Evolutionary conservation across 805 yeast species (phyloP).

Genomic region (Starmerella apicola): DNA sequence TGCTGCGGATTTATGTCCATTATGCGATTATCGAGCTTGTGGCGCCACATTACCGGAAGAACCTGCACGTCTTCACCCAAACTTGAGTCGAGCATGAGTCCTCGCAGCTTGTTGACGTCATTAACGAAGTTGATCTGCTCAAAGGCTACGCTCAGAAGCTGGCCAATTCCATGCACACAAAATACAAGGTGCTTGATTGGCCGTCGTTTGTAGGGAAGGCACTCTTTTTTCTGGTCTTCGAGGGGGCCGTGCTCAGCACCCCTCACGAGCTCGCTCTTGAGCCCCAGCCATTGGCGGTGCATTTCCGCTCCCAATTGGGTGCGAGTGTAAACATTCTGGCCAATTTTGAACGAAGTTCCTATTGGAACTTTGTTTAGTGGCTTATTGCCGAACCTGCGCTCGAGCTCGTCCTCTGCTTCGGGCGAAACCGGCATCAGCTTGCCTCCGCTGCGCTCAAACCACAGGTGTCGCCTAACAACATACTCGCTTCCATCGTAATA

Average conservation of each 20-base stretch:
- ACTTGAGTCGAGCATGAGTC: constrained; percentile 2
- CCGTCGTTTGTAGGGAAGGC: constrained; percentile 12
- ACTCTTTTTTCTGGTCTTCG: not conserved
- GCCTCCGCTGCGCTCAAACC: constrained; percentile 53
- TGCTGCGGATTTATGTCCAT: constrained; percentile 15
- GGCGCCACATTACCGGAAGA: constrained; percentile 86
- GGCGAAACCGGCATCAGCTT: constrained; percentile 38
- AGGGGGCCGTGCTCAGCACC: constrained; percentile 1
- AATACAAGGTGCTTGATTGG: constrained; percentile 46
- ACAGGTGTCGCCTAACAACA: constrained; percentile 70
- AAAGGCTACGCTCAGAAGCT: constrained; percentile 61
- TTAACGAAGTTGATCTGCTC: constrained; percentile 81
- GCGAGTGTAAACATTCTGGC: not conserved
- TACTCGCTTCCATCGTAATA: constrained; percentile 85
- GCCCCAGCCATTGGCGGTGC: not conserved
- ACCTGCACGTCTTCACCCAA: constrained; percentile 48
- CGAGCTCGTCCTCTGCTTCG: constrained; percentile 44
- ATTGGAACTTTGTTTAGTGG: too few species aligned
- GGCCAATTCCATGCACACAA: constrained; percentile 96
- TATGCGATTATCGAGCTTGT: constrained; percentile 24
- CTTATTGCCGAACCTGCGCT: constrained; percentile 35
- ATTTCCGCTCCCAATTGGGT: not conserved
- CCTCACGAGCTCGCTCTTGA: constrained; percentile 1
- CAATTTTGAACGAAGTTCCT: not conserved
- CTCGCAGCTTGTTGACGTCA: constrained; percentile 52